Percentiles rank a stretch among this genome's conserved stretches.
Evolutionary conservation across 2,329 filamentous ascomycete species (phyloP).

Genomic region (Calcarisporium arbuscula): DNA sequence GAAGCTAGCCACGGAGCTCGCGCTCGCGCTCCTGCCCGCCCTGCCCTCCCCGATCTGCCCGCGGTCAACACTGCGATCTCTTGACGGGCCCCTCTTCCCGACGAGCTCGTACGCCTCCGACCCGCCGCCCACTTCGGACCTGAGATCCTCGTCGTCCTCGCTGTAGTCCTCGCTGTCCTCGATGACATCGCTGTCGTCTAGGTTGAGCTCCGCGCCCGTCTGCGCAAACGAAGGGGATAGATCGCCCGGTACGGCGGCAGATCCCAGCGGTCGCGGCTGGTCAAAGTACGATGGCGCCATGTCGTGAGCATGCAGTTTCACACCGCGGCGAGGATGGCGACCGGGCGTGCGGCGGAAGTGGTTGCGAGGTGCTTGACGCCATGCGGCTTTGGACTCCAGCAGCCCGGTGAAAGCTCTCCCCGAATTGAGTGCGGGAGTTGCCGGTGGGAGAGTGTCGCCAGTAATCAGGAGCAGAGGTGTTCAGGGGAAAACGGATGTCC

Average conservation of each 20-base stretch:
- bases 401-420: no score
- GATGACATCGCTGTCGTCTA: slow-evolving; percentile 30
- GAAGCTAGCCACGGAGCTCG: slow-evolving; percentile 28
- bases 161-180: slow-evolving; percentile 19
- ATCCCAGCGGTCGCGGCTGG: slow-evolving; percentile 4
- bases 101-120: slow-evolving; percentile 29
- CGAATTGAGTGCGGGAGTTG: no score
- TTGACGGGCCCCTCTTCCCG: slow-evolving; percentile 8
- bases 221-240: slow-evolving; percentile 32
- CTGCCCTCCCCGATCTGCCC: slow-evolving; percentile 3
- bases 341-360: no score
- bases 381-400: no score
- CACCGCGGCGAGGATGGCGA: not conserved
- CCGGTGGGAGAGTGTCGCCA: no score
- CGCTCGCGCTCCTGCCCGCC: slow-evolving; percentile 15
- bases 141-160: slow-evolving; percentile 19
- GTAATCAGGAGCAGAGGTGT: no score
- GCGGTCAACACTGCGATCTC: slow-evolving; percentile 3
- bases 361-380: no score
- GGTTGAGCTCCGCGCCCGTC: slow-evolving; percentile 29
- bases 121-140: slow-evolving; percentile 21
- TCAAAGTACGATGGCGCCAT: not conserved
- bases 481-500: no score
- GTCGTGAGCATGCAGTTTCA: no score
- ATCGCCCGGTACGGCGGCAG: slow-evolving; percentile 17